Conservation (phyloP, 176 grass and related monocot species). For the Triticum dicoccoides region DNA sequence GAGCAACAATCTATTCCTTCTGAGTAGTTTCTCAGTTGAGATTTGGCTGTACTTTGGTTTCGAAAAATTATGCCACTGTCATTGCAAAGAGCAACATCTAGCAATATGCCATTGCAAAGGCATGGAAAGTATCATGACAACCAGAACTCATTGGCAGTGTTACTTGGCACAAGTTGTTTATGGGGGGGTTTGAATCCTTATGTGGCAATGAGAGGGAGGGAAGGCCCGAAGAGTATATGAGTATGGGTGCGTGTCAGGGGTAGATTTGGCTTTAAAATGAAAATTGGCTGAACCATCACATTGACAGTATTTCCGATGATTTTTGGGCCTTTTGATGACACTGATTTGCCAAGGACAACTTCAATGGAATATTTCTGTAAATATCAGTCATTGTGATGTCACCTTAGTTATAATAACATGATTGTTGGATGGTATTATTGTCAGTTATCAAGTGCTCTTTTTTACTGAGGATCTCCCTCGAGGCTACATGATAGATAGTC, state of each 20-base stretch:
- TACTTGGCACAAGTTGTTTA: neutral
- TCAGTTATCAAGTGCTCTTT: neutral
- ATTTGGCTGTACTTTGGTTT: neutral
- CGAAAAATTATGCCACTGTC: neutral
- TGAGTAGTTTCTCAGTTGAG: neutral
- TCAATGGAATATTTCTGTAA: neutral
- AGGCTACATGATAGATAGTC: neutral
- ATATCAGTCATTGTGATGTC: neutral
- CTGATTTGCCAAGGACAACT: neutral
- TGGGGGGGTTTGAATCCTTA: neutral
- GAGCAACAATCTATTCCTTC: neutral
- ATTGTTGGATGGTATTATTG: neutral
- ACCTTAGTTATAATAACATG: constrained; percentile 11
- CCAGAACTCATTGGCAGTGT: neutral
- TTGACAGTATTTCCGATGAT: neutral
- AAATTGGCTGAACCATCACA: neutral
- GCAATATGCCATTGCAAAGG: neutral
- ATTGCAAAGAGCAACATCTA: neutral
- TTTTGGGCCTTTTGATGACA: neutral
- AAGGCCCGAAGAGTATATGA: neutral
- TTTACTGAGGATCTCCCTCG: neutral
- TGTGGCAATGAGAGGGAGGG: neutral
- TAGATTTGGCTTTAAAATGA: neutral
- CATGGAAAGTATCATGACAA: neutral
- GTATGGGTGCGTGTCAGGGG: neutral